Evolutionary conservation across 2,329 filamentous ascomycete genomes (phyloP), one percentile per base, ranked within the genome.

Genomic region (Alternaria burnsii): DNA sequence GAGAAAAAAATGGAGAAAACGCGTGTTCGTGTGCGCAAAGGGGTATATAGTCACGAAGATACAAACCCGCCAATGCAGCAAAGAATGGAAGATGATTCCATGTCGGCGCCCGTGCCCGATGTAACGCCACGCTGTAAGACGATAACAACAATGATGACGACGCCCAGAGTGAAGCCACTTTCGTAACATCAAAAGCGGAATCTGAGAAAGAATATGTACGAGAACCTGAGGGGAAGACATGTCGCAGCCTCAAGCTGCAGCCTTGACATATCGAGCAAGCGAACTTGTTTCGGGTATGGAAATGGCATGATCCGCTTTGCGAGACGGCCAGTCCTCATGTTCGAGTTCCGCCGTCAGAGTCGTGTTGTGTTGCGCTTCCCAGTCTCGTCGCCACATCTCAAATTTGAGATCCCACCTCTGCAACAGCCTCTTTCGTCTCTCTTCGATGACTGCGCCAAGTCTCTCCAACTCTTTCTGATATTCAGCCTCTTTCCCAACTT

Each of bases 321-420:
- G 54, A n/a, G 70, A 55, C 2, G 76, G 76, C 72, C 73, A 78
- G 28, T 70, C 63, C 28, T 72, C 73, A 30, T 73, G 71, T 22
- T 74, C 72, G 6, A 78, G 59, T 30, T 48, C 55, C 20, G 66
- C 62, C 6, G 57, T 58, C 3, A 77, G 61, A 10, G 61, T 54
- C 18, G 59, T 65, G 36, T 60, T 58, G 44, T 76, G 65, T 50
- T 77, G 68, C 10, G 59, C 65, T 47, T 78, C 75, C 74, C 74
- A 78, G 50, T 75, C 74, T 58, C 71, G 75, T 11, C 72, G 70
- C 70, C 78, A 77, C 7, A 81, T 77, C 38, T 80, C 79, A 46
- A 75, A 76, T 51, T 74, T 75, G 34, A 81, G 68, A 41, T 79
- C 75, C 80, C 80, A 82, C 59, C 79, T 63, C 48, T 74, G 72